A percentile compares a stretch with the other conserved stretches of the same genome.
Conservation (phyloP, 2,329 filamentous ascomycete species). For the Cordyceps javanica region DNA sequence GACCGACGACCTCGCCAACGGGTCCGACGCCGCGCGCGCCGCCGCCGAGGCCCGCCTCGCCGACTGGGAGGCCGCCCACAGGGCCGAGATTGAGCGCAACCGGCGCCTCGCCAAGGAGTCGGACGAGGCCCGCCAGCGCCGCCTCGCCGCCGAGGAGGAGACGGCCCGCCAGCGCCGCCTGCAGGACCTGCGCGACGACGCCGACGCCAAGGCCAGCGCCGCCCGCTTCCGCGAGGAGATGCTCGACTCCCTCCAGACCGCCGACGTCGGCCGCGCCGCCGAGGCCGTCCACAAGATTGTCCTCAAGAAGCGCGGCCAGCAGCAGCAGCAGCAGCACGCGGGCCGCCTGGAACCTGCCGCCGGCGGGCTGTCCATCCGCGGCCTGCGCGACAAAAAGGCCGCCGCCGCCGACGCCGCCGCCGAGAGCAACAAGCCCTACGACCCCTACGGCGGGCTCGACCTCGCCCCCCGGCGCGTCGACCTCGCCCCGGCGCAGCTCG, state of each 20-base stretch:
- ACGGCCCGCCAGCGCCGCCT: conserved; percentile 53
- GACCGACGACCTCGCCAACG: conserved; percentile 79
- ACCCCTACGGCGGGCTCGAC: conserved; percentile 75
- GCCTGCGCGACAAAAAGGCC: conserved; percentile 60
- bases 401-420: conserved; percentile 27
- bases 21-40: conserved; percentile 55
- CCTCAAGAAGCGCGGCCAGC: conserved; percentile 66
- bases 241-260: conserved; percentile 61
- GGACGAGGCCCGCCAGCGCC: conserved; percentile 45
- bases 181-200: conserved; percentile 60
- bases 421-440: conserved; percentile 66
- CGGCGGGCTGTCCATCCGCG: conserved; percentile 62
- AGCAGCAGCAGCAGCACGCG: conserved; percentile 25
- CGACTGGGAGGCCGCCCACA: conserved; percentile 68
- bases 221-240: conserved; percentile 61
- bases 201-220: conserved; percentile 60
- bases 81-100: conserved; percentile 60
- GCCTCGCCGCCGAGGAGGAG: conserved; percentile 61
- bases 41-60: conserved; percentile 39
- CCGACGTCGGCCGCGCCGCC: conserved; percentile 53
- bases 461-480: conserved; percentile 65
- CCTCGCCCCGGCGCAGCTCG: conserved; percentile 42
- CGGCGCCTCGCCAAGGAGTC: conserved; percentile 47
- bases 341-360: conserved; percentile 26
- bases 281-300: conserved; percentile 55